phyloP scores from a whole-genome alignment of 169 alveolate species.

The Eimeria nieschulzi region DNA sequence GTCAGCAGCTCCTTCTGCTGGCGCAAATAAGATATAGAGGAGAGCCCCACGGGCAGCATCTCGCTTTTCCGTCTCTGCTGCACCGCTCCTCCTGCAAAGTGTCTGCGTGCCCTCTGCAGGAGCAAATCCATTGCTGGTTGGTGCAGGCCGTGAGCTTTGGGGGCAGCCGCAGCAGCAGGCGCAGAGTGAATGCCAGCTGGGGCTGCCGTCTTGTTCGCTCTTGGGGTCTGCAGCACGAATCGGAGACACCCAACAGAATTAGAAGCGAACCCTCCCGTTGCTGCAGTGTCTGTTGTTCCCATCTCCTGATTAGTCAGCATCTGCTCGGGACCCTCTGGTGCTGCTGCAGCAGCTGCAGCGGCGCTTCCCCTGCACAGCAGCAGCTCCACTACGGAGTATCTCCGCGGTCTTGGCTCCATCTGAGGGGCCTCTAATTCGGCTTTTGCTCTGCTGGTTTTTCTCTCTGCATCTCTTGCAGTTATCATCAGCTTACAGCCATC shows the following conservation, averaged over 20 bases:
- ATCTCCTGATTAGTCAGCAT: background rate
- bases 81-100: background rate
- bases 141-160: slow-evolving; percentile 22
- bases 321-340: slow-evolving; percentile 2
- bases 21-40: background rate
- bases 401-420: background rate
- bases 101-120: background rate
- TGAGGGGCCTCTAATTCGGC: background rate
- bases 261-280: background rate
- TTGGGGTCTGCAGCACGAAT: slow-evolving; percentile 34
- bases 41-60: background rate
- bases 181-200: slow-evolving; percentile 15
- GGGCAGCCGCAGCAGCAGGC: slow-evolving; percentile 4
- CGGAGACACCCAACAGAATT: slow-evolving; percentile 30
- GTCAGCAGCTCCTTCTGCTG: slow-evolving; percentile 22
- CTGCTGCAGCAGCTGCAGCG: slow-evolving; percentile 18
- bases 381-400: slow-evolving; percentile 30
- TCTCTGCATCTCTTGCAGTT: no score
- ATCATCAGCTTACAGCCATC: no score
- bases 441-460: background rate
- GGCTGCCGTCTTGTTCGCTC: slow-evolving; percentile 14
- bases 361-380: slow-evolving; percentile 21
- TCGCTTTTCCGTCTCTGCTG: slow-evolving; percentile 55
- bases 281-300: background rate
- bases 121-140: background rate